A percentile compares a stretch with the other conserved stretches of the same genome.
phyloP scores from a whole-genome alignment of 1,139 yeast genomes.

The Yamadazyma songkhlaensis region DNA sequence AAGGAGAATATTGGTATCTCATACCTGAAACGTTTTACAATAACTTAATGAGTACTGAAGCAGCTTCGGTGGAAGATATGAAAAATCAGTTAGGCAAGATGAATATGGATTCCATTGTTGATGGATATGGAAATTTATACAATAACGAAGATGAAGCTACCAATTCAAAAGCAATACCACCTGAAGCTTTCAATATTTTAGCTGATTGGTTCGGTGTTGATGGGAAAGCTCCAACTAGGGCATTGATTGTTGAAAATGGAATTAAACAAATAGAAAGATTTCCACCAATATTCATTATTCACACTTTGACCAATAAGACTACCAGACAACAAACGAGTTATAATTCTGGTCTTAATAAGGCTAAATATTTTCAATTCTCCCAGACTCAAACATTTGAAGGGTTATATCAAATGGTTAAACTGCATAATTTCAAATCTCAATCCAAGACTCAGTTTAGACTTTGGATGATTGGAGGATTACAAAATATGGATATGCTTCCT shows the following conservation, averaged over 20 bases:
- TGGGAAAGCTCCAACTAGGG: constrained; percentile 47
- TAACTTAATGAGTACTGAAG: constrained; percentile 24
- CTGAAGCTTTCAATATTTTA: constrained; percentile 41
- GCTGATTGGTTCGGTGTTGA: constrained; percentile 54
- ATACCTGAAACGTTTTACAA: constrained; percentile 31
- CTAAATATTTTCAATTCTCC: constrained; percentile 23
- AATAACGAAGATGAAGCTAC: constrained; percentile 29
- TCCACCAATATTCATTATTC: constrained; percentile 52
- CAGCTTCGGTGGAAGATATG: constrained; percentile 24
- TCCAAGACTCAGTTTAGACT: constrained; percentile 26
- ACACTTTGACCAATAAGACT: constrained; percentile 30
- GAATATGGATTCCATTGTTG: constrained; percentile 28
- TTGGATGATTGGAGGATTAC: constrained; percentile 35
- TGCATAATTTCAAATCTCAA: constrained; percentile 17
- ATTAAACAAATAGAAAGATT: constrained; percentile 47
- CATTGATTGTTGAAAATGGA: constrained; percentile 36
- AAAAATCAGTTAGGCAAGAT: constrained; percentile 30
- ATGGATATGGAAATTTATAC: constrained; percentile 29
- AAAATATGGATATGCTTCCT: constrained; percentile 23
- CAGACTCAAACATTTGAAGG: constrained; percentile 34
- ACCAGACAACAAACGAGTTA: constrained; percentile 1
- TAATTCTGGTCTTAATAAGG: constrained; percentile 2
- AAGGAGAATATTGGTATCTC: constrained; percentile 39
- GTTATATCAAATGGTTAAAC: constrained; percentile 25
- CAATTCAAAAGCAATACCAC: constrained; percentile 34